Evolutionary conservation across 2,329 filamentous ascomycete genomes (phyloP), one percentile per base, ranked within the genome.

Genomic region (Penicillium sp.): DNA sequence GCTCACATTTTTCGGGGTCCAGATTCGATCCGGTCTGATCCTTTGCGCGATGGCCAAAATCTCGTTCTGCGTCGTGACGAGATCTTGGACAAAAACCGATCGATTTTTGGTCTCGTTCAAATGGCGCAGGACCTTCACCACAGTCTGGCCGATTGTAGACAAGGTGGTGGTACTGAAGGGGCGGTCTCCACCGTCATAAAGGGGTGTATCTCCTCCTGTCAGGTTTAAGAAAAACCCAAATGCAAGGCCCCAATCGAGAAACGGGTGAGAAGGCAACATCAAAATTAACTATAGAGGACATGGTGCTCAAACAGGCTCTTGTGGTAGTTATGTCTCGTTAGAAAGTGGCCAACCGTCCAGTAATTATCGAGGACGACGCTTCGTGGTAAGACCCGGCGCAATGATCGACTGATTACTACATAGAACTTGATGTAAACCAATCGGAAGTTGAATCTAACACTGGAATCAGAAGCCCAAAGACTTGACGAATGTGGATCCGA

Each of bases 181-280:
- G 2, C 33, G 31, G 8, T 42, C 43, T 3, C 48, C 48, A 5
- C 42, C 43, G 61, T 51, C 57, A 13, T 42, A 43, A 3, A 39
- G n/a, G 1, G 20, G 7, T 2, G 39, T 16, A 3, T 11, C 20
- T 5, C 19, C 17, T 13, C 67, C 63, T 1, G 68, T 46, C 1
- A 45, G 16, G 43, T 76, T 65, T 2, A 78, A 36, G 4, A 78
- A 36, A 50, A 80, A 74, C 3, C 63, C 63, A 2, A 59, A 28
- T n/a, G 53, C 39, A 14, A 68, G 33, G 20, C 48, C 43, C 50
- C 57, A 60, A 29, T 61, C 63, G 5, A 68, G 46, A 41, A 67
- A 66, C 2, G 55, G 45, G 1, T 61, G 60, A 8, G 41, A 7
- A 11, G 7, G 21, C 11, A 23, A 7, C 21, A 23, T 23, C n/a